These are phyloP conservation scores for Scutellaria baicalensis DNA, from an alignment of 257 asterid genomes.

Conservation along the genomic window DNA sequence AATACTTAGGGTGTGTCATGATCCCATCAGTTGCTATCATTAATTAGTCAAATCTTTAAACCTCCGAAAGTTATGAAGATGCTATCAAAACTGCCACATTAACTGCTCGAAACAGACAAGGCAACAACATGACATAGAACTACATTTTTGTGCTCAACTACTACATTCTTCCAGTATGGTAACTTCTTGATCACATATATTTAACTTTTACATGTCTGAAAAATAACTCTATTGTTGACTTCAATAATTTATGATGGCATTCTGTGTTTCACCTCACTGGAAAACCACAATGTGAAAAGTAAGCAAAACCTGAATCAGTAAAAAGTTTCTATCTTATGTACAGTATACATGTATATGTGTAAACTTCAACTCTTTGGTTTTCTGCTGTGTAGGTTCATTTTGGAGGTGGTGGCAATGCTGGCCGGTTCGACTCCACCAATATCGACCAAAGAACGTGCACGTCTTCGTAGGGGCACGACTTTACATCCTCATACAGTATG, in stretches of 20 bases:
- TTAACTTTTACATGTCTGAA: background rate
- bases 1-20: background rate
- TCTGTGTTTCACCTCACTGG: constrained; percentile 19
- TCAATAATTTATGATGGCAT: constrained; percentile 31
- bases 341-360: constrained; percentile 19
- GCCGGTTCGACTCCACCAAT: constrained; percentile 79
- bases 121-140: constrained; percentile 19
- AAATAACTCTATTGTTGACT: constrained; percentile 2
- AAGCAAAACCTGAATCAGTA: constrained; percentile 6
- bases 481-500: constrained; percentile 90
- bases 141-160: background rate
- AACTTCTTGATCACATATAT: background rate
- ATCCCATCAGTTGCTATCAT: constrained; percentile 5
- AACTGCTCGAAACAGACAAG: constrained; percentile 31
- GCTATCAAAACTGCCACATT: constrained; percentile 22
- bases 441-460: constrained; percentile 95
- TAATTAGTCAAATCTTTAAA: constrained; percentile 14
- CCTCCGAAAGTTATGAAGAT: constrained; percentile 14
- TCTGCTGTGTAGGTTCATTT: constrained; percentile 23
- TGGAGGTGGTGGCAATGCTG: constrained; percentile 50
- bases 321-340: constrained; percentile 33
- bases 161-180: background rate
- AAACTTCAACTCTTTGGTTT: constrained; percentile 13
- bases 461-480: constrained; percentile 88
- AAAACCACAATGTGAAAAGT: constrained; percentile 14